A percentile compares a stretch with the other conserved stretches of the same genome.
Evolutionary conservation across 192 early-diverging fungal species (phyloP).

Genomic region (Coemansia sp.): DNA sequence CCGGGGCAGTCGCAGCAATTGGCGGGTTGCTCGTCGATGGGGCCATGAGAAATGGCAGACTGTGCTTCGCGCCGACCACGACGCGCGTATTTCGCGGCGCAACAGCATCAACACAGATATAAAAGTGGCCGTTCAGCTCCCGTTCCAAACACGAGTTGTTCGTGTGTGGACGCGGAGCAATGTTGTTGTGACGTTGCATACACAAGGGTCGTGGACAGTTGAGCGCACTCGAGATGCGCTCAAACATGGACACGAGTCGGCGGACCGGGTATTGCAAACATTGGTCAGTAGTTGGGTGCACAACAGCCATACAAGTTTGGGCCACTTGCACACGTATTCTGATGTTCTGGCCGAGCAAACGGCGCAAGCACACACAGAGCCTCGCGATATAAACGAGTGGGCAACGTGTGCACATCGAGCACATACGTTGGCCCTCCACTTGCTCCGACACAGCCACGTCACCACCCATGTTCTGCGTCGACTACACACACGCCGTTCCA

Average conservation of each 20-base stretch:
- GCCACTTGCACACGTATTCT: neutral
- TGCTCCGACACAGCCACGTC: neutral
- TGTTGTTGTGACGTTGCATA: neutral
- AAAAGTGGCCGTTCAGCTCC: no score
- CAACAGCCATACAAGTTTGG: neutral
- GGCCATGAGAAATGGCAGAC: constrained; percentile 1
- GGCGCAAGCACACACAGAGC: no score
- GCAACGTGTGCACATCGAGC: neutral
- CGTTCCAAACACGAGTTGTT: neutral
- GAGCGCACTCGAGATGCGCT: neutral
- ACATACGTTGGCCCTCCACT: neutral
- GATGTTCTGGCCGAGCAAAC: neutral
- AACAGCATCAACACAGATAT: no score
- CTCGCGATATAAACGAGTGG: neutral
- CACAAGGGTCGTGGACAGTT: neutral
- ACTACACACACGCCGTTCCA: neutral
- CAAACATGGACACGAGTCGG: neutral
- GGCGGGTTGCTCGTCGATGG: neutral
- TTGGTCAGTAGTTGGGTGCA: neutral
- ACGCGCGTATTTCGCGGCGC: neutral
- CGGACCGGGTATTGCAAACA: neutral
- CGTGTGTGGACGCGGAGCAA: neutral
- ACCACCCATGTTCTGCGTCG: neutral
- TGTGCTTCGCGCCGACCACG: neutral
- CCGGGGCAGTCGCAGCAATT: neutral